Conservation (phyloP, 2,329 filamentous ascomycete species). For the Akanthomyces lecanii region DNA sequence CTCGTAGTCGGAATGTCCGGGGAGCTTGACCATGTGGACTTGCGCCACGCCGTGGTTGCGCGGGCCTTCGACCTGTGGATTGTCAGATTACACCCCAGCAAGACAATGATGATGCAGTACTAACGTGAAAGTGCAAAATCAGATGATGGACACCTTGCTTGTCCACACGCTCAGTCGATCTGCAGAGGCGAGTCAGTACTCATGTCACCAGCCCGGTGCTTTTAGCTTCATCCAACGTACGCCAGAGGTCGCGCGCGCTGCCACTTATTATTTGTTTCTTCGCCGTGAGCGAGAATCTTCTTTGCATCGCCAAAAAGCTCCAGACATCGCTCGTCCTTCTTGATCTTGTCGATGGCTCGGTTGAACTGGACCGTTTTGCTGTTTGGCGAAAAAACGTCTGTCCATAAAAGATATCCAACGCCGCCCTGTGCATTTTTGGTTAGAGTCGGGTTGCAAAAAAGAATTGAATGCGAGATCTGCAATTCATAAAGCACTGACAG, state of each 20-base stretch:
- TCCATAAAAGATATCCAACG: slow-evolving; percentile 74
- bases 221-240: slow-evolving; percentile 31
- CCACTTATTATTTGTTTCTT: slow-evolving; percentile 79
- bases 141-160: slow-evolving; percentile 73
- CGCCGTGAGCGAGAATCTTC: slow-evolving; percentile 76
- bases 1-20: slow-evolving; percentile 62
- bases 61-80: slow-evolving; percentile 66
- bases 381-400: slow-evolving; percentile 77
- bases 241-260: slow-evolving; percentile 60
- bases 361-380: slow-evolving; percentile 89
- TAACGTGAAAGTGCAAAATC: slow-evolving; percentile 77
- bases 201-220: background rate
- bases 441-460: background rate
- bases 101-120: slow-evolving; percentile 23
- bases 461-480: background rate
- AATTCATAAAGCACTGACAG: slow-evolving; percentile 48
- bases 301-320: slow-evolving; percentile 70
- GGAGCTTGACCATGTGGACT: slow-evolving; percentile 70
- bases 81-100: slow-evolving; percentile 15
- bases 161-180: slow-evolving; percentile 66
- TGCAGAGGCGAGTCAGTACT: slow-evolving; percentile 33
- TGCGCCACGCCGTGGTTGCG: slow-evolving; percentile 67
- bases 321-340: slow-evolving; percentile 64
- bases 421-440: slow-evolving; percentile 50
- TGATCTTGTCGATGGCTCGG: slow-evolving; percentile 75